phyloP scores from a whole-genome alignment of 208 protist genomes.

The Trypanosoma cruzi region DNA sequence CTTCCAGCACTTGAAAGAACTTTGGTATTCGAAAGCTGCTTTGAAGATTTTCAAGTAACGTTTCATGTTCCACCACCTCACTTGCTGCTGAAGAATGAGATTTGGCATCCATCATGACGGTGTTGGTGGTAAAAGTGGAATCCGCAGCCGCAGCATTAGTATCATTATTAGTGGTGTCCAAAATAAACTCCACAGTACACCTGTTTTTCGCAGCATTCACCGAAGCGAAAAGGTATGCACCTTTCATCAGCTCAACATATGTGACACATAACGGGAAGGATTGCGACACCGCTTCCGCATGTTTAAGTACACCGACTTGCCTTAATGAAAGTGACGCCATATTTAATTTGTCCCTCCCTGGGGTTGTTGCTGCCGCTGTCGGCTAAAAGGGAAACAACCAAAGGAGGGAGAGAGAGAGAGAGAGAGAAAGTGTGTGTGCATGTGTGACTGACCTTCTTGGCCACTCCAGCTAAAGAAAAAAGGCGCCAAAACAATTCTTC shows the following conservation, averaged over 20 bases:
- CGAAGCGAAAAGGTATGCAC: constrained; percentile 61
- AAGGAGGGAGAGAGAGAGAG: not conserved
- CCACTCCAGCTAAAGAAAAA: too few relatives aligned
- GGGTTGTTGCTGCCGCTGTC: not conserved
- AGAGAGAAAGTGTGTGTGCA: not conserved
- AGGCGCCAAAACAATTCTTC: not conserved
- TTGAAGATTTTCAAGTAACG: constrained; percentile 25
- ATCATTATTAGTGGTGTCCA: constrained; percentile 1
- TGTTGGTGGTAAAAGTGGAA: not conserved
- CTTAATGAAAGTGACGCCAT: constrained; percentile 27
- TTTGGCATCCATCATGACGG: not conserved
- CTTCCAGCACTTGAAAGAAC: constrained; percentile 62
- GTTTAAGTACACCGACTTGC: constrained; percentile 12
- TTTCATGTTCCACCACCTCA: not conserved
- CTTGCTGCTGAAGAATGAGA: not conserved
- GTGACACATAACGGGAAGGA: constrained; percentile 26
- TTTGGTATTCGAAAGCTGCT: constrained; percentile 49
- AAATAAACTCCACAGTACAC: constrained; percentile 59
- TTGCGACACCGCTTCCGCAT: not conserved
- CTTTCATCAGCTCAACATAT: constrained; percentile 49
- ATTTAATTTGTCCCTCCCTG: not conserved
- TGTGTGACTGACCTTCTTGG: too few relatives aligned
- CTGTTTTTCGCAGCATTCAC: constrained; percentile 43
- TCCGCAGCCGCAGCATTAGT: not conserved
- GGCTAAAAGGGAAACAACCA: not conserved